Evolutionary conservation across 257 asterid species (phyloP).

Genomic region (Przewalskia tangutica): DNA sequence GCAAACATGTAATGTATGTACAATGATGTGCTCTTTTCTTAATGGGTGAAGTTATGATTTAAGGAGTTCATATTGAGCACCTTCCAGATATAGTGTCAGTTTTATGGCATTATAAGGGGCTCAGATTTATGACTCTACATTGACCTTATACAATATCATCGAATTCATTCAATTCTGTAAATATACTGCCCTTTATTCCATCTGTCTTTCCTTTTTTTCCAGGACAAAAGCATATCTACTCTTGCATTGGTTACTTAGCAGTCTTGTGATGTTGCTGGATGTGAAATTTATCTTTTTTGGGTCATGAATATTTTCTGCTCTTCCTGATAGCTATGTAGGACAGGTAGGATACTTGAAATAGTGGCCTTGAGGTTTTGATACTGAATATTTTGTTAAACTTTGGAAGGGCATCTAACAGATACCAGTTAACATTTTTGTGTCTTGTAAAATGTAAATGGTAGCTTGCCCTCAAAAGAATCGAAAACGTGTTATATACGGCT

Average conservation of each 20-base stretch:
- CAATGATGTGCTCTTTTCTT: not conserved
- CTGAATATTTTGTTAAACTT: not conserved
- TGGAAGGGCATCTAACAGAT: not conserved
- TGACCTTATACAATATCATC: not conserved
- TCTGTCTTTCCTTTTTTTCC: not conserved
- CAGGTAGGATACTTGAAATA: not conserved
- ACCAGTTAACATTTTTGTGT: not conserved
- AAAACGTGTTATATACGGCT: not conserved
- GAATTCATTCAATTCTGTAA: not conserved
- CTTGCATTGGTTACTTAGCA: not conserved
- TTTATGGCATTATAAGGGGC: not conserved
- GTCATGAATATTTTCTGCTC: not conserved
- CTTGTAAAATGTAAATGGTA: not conserved
- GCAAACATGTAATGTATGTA: not conserved
- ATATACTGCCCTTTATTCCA: not conserved
- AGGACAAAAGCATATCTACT: not conserved
- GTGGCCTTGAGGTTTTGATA: not conserved
- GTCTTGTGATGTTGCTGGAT: not conserved
- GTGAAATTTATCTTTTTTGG: not conserved
- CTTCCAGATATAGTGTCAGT: not conserved
- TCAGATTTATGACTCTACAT: not conserved
- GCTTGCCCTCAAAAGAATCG: not conserved
- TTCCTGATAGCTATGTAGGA: not conserved
- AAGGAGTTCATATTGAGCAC: not conserved
- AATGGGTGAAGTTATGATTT: not conserved